Evolutionary conservation across 148 eudicot species (phyloP).

Genomic region (Oxyria digyna): DNA sequence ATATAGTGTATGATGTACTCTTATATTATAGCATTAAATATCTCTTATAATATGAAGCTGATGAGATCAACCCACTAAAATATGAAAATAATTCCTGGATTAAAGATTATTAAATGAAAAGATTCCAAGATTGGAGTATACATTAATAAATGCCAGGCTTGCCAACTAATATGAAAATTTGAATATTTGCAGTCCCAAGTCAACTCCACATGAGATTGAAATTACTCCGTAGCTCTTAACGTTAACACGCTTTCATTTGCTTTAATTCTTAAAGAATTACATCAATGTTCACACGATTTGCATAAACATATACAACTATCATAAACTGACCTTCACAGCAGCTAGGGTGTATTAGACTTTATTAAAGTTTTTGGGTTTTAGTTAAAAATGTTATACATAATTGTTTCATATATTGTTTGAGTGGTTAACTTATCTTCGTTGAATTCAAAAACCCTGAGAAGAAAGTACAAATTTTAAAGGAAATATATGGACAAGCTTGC

Average conservation of each 20-base stretch:
- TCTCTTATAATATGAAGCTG: background rate
- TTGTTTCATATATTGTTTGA: background rate
- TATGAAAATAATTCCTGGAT: background rate
- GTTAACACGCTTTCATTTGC: background rate
- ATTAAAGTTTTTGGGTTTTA: background rate
- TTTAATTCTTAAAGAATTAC: background rate
- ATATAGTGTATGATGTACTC: background rate
- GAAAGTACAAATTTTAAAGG: background rate
- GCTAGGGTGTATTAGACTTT: background rate
- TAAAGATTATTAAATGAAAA: background rate
- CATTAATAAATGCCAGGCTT: background rate
- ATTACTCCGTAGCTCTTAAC: background rate
- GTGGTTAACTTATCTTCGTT: background rate
- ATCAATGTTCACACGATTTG: background rate
- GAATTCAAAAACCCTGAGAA: background rate
- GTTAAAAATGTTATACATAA: background rate
- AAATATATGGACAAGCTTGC: background rate
- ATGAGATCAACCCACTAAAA: background rate
- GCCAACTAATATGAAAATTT: conserved; percentile 1
- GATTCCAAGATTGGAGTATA: background rate
- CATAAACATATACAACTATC: background rate
- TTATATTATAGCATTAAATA: background rate
- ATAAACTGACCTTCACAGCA: background rate
- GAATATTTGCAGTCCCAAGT: background rate
- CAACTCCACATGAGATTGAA: background rate